Conservation (phyloP, 1,284 basidiomycete genomes). For the Termitomyces sp. region DNA sequence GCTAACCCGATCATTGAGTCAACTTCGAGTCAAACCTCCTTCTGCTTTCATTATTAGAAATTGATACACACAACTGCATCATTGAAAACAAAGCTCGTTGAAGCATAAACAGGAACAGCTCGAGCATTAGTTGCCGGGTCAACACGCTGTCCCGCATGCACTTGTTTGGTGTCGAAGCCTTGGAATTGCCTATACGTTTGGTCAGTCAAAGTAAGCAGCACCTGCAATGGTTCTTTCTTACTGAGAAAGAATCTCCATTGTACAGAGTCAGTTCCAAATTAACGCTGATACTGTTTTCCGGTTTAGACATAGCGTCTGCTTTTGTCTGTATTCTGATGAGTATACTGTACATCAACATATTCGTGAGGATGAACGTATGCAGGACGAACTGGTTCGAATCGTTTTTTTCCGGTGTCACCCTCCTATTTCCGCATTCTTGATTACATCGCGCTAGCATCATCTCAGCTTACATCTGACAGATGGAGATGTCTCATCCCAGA, state of each 20-base stretch:
- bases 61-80: conserved; percentile 62
- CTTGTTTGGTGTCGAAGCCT: conserved; percentile 71
- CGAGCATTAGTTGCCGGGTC: conserved; percentile 74
- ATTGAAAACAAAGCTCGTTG: conserved; percentile 77
- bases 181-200: neutral
- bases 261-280: neutral
- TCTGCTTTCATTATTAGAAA: neutral
- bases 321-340: no score
- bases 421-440: no score
- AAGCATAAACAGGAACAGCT: conserved; percentile 81
- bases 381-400: no score
- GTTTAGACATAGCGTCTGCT: no score
- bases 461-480: no score
- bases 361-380: no score
- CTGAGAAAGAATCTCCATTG: neutral
- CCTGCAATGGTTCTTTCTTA: neutral
- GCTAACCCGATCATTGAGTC: neutral
- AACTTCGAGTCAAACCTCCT: neutral
- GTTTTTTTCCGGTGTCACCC: no score
- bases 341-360: no score
- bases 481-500: no score
- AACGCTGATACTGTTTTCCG: no score
- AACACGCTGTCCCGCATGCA: conserved; percentile 75
- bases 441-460: no score
- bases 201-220: neutral